A percentile compares a stretch with the other conserved stretches of the same genome.
These are phyloP conservation scores for Wallemia ichthyophaga DNA, from an alignment of 1,284 basidiomycete species.

Conservation along the genomic window DNA sequence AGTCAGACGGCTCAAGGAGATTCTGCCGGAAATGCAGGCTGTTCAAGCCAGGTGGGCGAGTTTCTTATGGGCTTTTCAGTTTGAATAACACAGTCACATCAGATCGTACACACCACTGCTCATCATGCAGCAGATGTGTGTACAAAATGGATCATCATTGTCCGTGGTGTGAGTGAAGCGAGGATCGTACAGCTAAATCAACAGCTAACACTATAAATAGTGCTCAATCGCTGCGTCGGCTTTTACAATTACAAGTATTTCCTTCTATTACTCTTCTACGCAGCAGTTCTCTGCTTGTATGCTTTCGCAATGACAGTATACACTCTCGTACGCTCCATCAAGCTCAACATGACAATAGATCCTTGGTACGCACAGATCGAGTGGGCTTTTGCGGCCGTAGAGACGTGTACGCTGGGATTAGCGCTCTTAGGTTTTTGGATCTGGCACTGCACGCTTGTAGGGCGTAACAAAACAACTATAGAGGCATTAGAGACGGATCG, in stretches of 20 bases:
- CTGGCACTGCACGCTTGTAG: background rate
- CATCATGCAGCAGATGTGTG: background rate
- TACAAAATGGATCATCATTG: background rate
- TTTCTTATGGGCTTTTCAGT: background rate
- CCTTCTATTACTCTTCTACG: background rate
- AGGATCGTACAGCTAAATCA: too few relatives aligned
- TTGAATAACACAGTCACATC: background rate
- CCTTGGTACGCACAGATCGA: background rate
- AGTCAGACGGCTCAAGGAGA: background rate
- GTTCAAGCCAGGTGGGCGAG: background rate
- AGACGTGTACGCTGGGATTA: background rate
- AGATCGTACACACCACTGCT: background rate
- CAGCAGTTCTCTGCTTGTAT: background rate
- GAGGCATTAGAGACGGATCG: background rate
- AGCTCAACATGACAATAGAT: background rate
- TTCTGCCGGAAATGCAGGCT: background rate
- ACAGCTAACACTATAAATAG: background rate
- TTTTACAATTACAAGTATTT: background rate
- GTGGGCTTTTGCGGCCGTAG: background rate
- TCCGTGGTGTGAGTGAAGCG: background rate
- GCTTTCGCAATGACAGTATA: background rate
- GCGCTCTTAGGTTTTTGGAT: background rate
- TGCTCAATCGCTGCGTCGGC: background rate
- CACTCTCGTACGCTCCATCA: background rate
- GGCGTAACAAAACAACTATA: background rate